phyloP scores from a whole-genome alignment of 305 asterid genomes.

The Solanum hybrid region DNA sequence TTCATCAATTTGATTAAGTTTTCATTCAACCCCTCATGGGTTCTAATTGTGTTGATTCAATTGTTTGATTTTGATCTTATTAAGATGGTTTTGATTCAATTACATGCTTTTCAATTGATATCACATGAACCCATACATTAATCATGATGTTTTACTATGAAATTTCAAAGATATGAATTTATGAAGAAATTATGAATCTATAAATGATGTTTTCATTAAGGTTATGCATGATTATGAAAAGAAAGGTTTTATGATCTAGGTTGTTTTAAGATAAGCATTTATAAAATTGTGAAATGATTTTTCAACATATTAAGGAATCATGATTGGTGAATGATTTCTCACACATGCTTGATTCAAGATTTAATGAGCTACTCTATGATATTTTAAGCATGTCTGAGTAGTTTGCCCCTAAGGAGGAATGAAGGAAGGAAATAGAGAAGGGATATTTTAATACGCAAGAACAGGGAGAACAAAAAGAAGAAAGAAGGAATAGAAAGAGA shows the following conservation, averaged over 20 bases:
- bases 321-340: not conserved
- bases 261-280: not conserved
- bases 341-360: not conserved
- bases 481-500: not conserved
- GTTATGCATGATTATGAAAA: not conserved
- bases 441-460: not conserved
- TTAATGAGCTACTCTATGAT: not conserved
- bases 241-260: not conserved
- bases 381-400: not conserved
- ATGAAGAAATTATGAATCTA: not conserved
- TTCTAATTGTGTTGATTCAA: not conserved
- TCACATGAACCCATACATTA: not conserved
- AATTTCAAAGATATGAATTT: not conserved
- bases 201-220: not conserved
- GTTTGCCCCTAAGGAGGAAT: not conserved
- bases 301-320: not conserved
- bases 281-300: not conserved
- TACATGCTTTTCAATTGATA: not conserved
- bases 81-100: not conserved
- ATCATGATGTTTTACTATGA: not conserved
- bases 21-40: not conserved
- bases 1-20: not conserved
- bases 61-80: not conserved
- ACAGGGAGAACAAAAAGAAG: not conserved
- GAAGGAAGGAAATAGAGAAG: not conserved